These are phyloP conservation scores for Pyropia haitanensis DNA, from an alignment of 23 red algal species.

Conservation along the genomic window DNA sequence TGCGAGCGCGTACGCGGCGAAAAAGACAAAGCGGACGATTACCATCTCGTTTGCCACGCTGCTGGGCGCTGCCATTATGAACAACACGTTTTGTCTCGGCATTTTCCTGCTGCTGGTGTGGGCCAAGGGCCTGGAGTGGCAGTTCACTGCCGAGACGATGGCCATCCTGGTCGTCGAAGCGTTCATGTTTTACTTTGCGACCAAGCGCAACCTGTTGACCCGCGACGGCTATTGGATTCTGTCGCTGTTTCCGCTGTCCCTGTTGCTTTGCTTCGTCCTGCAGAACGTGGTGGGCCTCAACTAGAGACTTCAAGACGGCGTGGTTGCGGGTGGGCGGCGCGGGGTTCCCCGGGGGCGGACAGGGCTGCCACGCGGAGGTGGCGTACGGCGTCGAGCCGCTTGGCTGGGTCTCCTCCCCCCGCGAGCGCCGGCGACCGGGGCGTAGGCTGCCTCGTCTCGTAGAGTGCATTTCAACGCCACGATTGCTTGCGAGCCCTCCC, in stretches of 20 bases:
- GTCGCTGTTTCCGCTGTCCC: conserved; percentile 35
- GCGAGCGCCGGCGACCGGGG: too few relatives aligned
- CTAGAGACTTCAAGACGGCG: background rate
- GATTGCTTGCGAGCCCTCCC: too few relatives aligned
- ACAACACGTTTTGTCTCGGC: conserved; percentile 62
- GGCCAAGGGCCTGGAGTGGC: conserved; percentile 50
- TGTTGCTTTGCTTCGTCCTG: conserved; percentile 34
- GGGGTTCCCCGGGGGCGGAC: too few relatives aligned
- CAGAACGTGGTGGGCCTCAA: conserved; percentile 64
- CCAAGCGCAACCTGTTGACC: conserved; percentile 27
- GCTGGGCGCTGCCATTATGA: conserved; percentile 68
- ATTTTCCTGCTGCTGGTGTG: conserved; percentile 61
- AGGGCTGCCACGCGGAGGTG: too few relatives aligned
- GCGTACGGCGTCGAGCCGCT: too few relatives aligned
- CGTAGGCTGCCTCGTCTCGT: too few relatives aligned
- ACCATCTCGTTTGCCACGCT: conserved; percentile 65
- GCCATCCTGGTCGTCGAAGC: conserved; percentile 50
- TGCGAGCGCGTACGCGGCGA: conserved; percentile 36
- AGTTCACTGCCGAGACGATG: conserved; percentile 66
- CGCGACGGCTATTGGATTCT: conserved; percentile 17
- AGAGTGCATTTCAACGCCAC: too few relatives aligned
- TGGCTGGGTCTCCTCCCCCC: too few relatives aligned
- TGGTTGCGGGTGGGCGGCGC: too few relatives aligned
- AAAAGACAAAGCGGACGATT: conserved; percentile 53
- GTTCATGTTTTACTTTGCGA: conserved; percentile 17